Conservation (phyloP, 2,329 filamentous ascomycete genomes). For the Cladosporium sp. region DNA sequence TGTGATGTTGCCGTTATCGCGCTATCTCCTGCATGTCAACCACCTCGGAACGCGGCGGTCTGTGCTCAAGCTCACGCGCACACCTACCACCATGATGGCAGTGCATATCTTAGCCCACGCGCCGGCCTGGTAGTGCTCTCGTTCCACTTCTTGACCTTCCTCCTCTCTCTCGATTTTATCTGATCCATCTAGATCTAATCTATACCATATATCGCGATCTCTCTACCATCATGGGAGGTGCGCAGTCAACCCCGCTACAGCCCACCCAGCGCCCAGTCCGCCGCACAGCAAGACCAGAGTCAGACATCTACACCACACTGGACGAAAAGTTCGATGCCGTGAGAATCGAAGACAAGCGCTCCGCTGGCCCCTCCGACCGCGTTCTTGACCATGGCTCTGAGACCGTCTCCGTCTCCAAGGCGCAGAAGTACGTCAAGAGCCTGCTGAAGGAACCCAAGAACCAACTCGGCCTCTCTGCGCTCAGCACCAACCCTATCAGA, state of each 20-base stretch:
- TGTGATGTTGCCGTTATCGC: too few relatives aligned
- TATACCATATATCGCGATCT: background rate
- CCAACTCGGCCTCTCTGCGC: constrained; percentile 68
- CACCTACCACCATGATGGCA: background rate
- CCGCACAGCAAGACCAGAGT: constrained; percentile 1
- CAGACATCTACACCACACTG: constrained; percentile 14
- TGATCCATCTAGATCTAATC: constrained; percentile 6
- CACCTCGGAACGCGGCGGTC: too few relatives aligned
- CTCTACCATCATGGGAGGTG: constrained; percentile 12
- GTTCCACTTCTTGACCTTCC: background rate
- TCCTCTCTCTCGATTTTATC: background rate
- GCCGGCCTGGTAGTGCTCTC: background rate
- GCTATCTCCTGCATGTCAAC: too few relatives aligned
- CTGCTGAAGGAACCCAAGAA: constrained; percentile 39
- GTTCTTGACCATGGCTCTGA: constrained; percentile 17
- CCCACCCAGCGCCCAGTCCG: constrained; percentile 3
- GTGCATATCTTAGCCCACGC: background rate
- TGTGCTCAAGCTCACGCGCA: background rate
- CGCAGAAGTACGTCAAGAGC: constrained; percentile 26
- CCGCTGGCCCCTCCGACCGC: constrained; percentile 16
- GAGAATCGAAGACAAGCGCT: constrained; percentile 21
- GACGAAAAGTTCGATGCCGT: constrained; percentile 32
- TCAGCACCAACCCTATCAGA: constrained; percentile 61
- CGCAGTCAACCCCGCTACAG: constrained; percentile 11
- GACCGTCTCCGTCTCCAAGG: constrained; percentile 25